phyloP scores from a whole-genome alignment of 2,329 filamentous ascomycete genomes.

The Westerdykella ornata region DNA sequence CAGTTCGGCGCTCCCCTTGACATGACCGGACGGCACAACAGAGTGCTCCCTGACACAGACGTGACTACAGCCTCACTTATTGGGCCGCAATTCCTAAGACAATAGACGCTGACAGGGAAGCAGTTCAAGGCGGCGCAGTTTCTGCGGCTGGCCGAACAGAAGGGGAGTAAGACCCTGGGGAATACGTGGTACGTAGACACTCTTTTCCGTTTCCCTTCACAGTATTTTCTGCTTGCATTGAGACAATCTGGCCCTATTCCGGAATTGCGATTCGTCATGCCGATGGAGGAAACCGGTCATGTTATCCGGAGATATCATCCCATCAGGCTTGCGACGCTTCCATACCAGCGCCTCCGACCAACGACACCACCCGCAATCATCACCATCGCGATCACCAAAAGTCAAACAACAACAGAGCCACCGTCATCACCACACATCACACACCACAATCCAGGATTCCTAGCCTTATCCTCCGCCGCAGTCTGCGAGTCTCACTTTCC shows the following conservation, averaged over 20 bases:
- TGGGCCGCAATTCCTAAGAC: slow-evolving; percentile 35
- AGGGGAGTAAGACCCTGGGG: slow-evolving; percentile 81
- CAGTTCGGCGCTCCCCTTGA: background rate
- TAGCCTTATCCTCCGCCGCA: slow-evolving; percentile 14
- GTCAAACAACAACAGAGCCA: too few species aligned
- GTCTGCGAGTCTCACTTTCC: slow-evolving; percentile 26
- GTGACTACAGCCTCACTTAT: slow-evolving; percentile 34
- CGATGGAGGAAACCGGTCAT: slow-evolving; percentile 1
- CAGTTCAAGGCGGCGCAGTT: slow-evolving; percentile 81
- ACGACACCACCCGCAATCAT: too few species aligned
- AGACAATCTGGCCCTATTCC: slow-evolving; percentile 4
- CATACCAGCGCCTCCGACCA: too few species aligned
- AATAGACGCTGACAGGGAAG: slow-evolving; percentile 38
- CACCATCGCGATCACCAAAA: too few species aligned
- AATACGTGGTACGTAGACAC: slow-evolving; percentile 71
- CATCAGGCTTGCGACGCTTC: background rate
- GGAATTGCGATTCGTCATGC: too few species aligned
- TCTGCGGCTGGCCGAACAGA: slow-evolving; percentile 82
- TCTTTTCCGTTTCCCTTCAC: slow-evolving; percentile 7
- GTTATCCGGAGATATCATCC: slow-evolving; percentile 9
- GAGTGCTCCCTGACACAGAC: slow-evolving; percentile 19
- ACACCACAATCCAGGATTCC: slow-evolving; percentile 6
- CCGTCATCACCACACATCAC: slow-evolving; percentile 16
- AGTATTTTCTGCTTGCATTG: slow-evolving; percentile 11
- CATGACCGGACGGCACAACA: slow-evolving; percentile 1